Evolutionary conservation across 768 basidiomycete genomes (phyloP).

Genomic region (Suillus americanus): DNA sequence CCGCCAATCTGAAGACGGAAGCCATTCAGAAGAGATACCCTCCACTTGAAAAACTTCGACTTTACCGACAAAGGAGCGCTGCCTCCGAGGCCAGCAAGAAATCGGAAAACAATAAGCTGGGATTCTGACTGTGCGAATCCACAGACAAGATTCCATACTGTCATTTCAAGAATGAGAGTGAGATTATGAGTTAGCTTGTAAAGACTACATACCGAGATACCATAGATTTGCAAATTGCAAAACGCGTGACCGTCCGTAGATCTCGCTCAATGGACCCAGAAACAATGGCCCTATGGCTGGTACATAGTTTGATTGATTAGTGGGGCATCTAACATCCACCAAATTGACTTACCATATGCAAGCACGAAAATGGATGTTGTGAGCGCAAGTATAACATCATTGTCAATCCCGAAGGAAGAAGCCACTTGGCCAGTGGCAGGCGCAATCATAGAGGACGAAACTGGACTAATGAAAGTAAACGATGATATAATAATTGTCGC

Average conservation of each 20-base stretch:
- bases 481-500: constrained; percentile 63
- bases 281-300: constrained; percentile 34
- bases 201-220: constrained; percentile 50
- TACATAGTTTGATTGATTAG: not conserved
- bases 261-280: constrained; percentile 66
- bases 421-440: constrained; percentile 58
- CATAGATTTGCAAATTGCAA: constrained; percentile 63
- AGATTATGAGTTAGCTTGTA: not conserved
- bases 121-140: constrained; percentile 59
- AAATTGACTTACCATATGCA: constrained; percentile 50
- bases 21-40: not conserved
- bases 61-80: constrained; percentile 60
- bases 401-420: constrained; percentile 55
- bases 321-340: not conserved
- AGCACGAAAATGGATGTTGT: constrained; percentile 59
- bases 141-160: constrained; percentile 62
- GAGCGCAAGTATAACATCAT: constrained; percentile 47
- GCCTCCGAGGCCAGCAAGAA: constrained; percentile 70
- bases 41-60: not conserved
- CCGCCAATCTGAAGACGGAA: constrained; percentile 50
- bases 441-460: constrained; percentile 75
- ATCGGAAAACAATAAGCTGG: constrained; percentile 66
- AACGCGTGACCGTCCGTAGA: constrained; percentile 65
- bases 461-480: constrained; percentile 67
- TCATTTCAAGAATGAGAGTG: constrained; percentile 7